Conservation (phyloP, 768 basidiomycete species). For the Termitomyces sp. region DNA sequence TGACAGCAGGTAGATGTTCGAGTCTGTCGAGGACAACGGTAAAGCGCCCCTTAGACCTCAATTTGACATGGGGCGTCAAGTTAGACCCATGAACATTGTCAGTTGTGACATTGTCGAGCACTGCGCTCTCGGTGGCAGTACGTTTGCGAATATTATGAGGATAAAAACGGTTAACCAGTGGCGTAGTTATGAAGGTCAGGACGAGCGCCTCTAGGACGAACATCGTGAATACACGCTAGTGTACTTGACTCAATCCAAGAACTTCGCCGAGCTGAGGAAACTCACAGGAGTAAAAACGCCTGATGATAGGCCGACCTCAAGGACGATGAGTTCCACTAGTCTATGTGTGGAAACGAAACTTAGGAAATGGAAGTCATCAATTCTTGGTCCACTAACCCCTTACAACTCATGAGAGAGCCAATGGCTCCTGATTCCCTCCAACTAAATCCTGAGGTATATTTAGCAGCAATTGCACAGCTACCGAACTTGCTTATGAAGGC, state of each 20-base stretch:
- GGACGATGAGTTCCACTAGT: conserved; percentile 89
- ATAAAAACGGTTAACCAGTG: conserved; percentile 60
- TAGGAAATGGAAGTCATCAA: background rate
- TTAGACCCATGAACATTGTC: background rate
- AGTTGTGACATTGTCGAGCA: conserved; percentile 33
- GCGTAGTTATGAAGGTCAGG: conserved; percentile 84
- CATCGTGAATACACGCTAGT: conserved; percentile 80
- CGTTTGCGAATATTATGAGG: conserved; percentile 53
- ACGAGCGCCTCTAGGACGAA: conserved; percentile 83
- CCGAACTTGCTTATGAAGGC: conserved; percentile 89
- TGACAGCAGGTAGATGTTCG: conserved; percentile 83
- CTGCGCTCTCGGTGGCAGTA: conserved; percentile 35
- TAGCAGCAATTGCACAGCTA: conserved; percentile 71
- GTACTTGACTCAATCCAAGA: background rate
- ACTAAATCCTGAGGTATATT: conserved; percentile 60
- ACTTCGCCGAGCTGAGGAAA: background rate
- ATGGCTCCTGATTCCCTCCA: conserved; percentile 81
- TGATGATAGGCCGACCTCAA: conserved; percentile 86
- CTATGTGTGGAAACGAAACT: conserved; percentile 25
- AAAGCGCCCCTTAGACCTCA: conserved; percentile 36
- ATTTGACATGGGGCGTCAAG: conserved; percentile 14
- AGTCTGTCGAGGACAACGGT: conserved; percentile 85
- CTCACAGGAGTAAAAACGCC: conserved; percentile 60
- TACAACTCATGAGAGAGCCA: conserved; percentile 92
- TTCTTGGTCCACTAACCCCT: conserved; percentile 53